Evolutionary conservation across 2,329 filamentous ascomycete genomes (phyloP).

Genomic region (Westerdykella ornata): DNA sequence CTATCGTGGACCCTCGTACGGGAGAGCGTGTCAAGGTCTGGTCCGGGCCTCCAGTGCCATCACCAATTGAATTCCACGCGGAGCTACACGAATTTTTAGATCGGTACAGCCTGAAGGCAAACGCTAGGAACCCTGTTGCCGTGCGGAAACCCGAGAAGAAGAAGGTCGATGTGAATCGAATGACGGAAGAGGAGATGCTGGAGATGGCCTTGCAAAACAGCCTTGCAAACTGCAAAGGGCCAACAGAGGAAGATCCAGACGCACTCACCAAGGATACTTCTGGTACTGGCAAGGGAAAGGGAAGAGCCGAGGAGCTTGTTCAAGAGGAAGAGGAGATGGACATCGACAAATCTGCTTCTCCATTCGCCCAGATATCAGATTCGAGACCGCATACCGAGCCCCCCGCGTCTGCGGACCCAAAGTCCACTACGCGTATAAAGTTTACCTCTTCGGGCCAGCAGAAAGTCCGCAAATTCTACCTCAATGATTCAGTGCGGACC

Average conservation of each 20-base stretch:
- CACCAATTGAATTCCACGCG: conserved; percentile 73
- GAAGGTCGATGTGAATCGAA: conserved; percentile 68
- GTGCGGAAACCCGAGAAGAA: conserved; percentile 66
- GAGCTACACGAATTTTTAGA: conserved; percentile 96
- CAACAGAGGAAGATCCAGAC: conserved; percentile 73
- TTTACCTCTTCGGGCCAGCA: conserved; percentile 67
- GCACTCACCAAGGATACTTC: conserved; percentile 66
- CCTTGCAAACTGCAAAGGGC: conserved; percentile 50
- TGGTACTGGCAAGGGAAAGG: conserved; percentile 46
- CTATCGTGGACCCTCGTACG: conserved; percentile 89
- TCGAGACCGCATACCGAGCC: conserved; percentile 73
- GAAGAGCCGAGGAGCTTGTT: conserved; percentile 16
- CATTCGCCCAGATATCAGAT: conserved; percentile 66
- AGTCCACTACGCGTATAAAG: conserved; percentile 78
- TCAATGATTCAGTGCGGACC: conserved; percentile 68
- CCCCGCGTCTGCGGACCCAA: conserved; percentile 51
- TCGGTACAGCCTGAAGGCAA: conserved; percentile 79
- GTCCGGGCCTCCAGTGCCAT: conserved; percentile 76
- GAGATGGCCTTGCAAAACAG: conserved; percentile 90
- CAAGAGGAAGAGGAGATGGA: conserved; percentile 20
- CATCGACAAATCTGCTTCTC: conserved; percentile 27
- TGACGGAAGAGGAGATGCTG: conserved; percentile 97
- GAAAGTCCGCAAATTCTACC: conserved; percentile 76
- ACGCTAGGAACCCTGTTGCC: conserved; percentile 89
- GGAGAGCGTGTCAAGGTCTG: conserved; percentile 96